A percentile compares a stretch with the other conserved stretches of the same genome.
phyloP scores from a whole-genome alignment of 129 eudicot genomes.

The Tanacetum coccineum region DNA sequence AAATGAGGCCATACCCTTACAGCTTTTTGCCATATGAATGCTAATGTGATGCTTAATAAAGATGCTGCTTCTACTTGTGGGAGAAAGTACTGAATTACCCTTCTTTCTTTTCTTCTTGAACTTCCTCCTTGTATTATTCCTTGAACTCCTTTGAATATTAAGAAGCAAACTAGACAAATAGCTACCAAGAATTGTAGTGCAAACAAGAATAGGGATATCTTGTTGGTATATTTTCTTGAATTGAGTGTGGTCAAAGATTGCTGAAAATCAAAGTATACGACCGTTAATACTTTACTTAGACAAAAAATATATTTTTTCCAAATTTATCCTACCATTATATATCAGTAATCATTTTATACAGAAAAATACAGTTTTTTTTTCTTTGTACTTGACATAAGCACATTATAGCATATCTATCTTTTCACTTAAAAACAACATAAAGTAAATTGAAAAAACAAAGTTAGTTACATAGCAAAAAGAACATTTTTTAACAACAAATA shows the following conservation, averaged over 20 bases:
- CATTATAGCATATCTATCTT: no score
- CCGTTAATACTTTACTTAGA: neutral
- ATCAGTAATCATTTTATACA: no score
- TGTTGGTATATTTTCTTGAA: constrained; percentile 76
- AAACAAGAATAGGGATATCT: constrained; percentile 55
- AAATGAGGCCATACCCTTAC: constrained; percentile 66
- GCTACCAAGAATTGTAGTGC: constrained; percentile 46
- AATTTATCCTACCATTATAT: no score
- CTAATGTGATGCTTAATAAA: constrained; percentile 59
- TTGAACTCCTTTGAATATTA: constrained; percentile 55
- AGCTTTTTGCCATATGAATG: constrained; percentile 68
- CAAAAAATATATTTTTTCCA: neutral
- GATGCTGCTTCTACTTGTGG: constrained; percentile 74
- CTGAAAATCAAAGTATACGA: constrained; percentile 28
- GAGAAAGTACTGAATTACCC: constrained; percentile 51
- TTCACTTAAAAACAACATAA: no score
- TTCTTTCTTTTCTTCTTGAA: constrained; percentile 37
- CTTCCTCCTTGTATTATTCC: constrained; percentile 45
- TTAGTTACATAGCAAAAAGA: no score
- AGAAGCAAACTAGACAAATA: constrained; percentile 50
- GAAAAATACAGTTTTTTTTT: no score
- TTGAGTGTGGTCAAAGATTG: constrained; percentile 43
- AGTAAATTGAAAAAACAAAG: no score
- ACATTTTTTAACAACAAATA: no score
- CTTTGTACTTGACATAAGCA: no score